Conservation (phyloP, 1,139 yeast genomes). For the Taphrina populina region DNA sequence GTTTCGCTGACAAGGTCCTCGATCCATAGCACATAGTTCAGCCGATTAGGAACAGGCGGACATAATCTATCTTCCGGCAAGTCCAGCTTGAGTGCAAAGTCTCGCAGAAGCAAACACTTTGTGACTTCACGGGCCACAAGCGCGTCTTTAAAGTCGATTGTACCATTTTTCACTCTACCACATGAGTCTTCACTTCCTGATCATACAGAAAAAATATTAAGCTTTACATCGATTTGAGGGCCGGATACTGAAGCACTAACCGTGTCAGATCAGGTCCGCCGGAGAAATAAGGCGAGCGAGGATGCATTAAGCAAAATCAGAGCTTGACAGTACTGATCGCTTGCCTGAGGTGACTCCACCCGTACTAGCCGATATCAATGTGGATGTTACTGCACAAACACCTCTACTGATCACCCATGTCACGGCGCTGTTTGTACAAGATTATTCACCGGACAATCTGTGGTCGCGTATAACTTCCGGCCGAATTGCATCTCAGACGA, state of each 20-base stretch:
- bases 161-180: conserved; percentile 10
- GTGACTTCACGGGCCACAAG: conserved; percentile 39
- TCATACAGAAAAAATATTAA: neutral
- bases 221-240: conserved; percentile 15
- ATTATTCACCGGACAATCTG: too few species aligned
- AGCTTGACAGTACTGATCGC: too few species aligned
- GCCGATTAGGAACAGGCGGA: conserved; percentile 40
- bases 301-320: conserved; percentile 27
- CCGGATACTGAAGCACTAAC: conserved; percentile 19
- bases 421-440: too few species aligned
- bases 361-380: too few species aligned
- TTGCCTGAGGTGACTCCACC: too few species aligned
- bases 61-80: conserved; percentile 39
- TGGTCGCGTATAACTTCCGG: too few species aligned
- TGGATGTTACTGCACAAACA: too few species aligned
- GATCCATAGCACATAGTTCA: conserved; percentile 40
- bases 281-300: conserved; percentile 11
- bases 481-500: too few species aligned
- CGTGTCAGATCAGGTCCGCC: conserved; percentile 27
- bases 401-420: too few species aligned
- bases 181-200: neutral
- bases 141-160: conserved; percentile 38
- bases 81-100: conserved; percentile 37
- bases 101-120: conserved; percentile 34
- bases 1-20: conserved; percentile 38